These are phyloP conservation scores for Candida hungchunana DNA, from an alignment of 805 yeast species.

Conservation along the genomic window DNA sequence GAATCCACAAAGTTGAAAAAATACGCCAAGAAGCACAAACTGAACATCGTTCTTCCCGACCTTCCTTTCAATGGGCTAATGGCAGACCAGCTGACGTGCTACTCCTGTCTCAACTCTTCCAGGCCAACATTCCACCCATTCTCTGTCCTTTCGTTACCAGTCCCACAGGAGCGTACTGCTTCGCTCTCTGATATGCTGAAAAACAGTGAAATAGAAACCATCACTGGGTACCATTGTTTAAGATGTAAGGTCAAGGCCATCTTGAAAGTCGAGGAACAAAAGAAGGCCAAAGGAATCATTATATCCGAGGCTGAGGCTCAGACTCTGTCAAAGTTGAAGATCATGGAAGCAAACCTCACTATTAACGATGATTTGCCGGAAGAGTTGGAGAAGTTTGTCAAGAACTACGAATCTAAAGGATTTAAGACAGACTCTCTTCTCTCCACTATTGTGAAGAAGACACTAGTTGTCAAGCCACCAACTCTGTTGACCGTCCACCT, in stretches of 20 bases:
- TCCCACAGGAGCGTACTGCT: slow-evolving; percentile 52
- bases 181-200: slow-evolving; percentile 51
- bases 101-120: slow-evolving; percentile 59
- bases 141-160: slow-evolving; percentile 66
- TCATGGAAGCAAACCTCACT: slow-evolving; percentile 33
- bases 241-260: slow-evolving; percentile 55
- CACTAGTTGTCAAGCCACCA: slow-evolving; percentile 63
- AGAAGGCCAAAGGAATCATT: slow-evolving; percentile 10
- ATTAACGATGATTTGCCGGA: slow-evolving; percentile 66
- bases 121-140: slow-evolving; percentile 56
- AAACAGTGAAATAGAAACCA: slow-evolving; percentile 58
- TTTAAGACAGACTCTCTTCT: slow-evolving; percentile 43
- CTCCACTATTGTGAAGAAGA: slow-evolving; percentile 65
- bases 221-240: slow-evolving; percentile 77
- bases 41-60: slow-evolving; percentile 40
- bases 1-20: slow-evolving; percentile 49
- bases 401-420: slow-evolving; percentile 40
- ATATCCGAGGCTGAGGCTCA: slow-evolving; percentile 28
- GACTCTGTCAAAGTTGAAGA: slow-evolving; percentile 32
- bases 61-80: slow-evolving; percentile 73
- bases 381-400: slow-evolving; percentile 43
- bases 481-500: slow-evolving; percentile 72
- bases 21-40: slow-evolving; percentile 22
- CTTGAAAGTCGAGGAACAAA: slow-evolving; percentile 31
- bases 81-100: slow-evolving; percentile 65